A percentile compares a stretch with the other conserved stretches of the same genome.
Evolutionary conservation across 495 filamentous ascomycete genomes (phyloP).

Genomic region (Beverwykella pulmonaria): DNA sequence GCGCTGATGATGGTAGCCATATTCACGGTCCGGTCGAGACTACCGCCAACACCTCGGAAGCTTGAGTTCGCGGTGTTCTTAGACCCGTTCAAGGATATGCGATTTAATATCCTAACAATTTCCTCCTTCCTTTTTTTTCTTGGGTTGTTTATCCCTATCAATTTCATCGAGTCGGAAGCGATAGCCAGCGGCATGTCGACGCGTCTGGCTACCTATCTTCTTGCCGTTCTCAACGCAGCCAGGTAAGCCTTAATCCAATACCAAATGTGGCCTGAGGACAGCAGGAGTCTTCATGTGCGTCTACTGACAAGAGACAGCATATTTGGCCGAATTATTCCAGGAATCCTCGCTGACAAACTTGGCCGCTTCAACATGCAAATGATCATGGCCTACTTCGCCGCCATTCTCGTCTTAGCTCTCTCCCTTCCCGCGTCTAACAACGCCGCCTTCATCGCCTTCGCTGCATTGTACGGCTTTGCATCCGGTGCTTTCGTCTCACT

Average conservation of each 20-base stretch:
- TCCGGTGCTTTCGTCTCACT: slow-evolving; percentile 71
- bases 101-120: slow-evolving; percentile 56
- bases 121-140: slow-evolving; percentile 67
- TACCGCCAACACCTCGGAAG: slow-evolving; percentile 59
- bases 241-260: slow-evolving; percentile 49
- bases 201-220: slow-evolving; percentile 62
- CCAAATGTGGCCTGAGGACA: too few species aligned
- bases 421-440: slow-evolving; percentile 67
- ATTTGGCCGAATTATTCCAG: slow-evolving; percentile 73
- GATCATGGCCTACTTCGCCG: slow-evolving; percentile 59
- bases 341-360: slow-evolving; percentile 69
- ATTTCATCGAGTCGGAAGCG: slow-evolving; percentile 67
- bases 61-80: slow-evolving; percentile 60
- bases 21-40: slow-evolving; percentile 55
- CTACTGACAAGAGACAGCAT: slow-evolving; percentile 50
- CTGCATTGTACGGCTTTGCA: slow-evolving; percentile 69
- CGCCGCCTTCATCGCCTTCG: slow-evolving; percentile 66
- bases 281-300: not conserved
- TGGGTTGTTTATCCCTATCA: slow-evolving; percentile 75
- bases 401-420: slow-evolving; percentile 66
- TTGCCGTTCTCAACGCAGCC: slow-evolving; percentile 73
- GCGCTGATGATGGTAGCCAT: slow-evolving; percentile 53
- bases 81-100: slow-evolving; percentile 60
- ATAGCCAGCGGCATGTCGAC: slow-evolving; percentile 61
- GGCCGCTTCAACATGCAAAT: slow-evolving; percentile 78